Percentiles rank a stretch among this genome's conserved stretches.
phyloP scores from a whole-genome alignment of 441 rosid species.

The California macrophylla region DNA sequence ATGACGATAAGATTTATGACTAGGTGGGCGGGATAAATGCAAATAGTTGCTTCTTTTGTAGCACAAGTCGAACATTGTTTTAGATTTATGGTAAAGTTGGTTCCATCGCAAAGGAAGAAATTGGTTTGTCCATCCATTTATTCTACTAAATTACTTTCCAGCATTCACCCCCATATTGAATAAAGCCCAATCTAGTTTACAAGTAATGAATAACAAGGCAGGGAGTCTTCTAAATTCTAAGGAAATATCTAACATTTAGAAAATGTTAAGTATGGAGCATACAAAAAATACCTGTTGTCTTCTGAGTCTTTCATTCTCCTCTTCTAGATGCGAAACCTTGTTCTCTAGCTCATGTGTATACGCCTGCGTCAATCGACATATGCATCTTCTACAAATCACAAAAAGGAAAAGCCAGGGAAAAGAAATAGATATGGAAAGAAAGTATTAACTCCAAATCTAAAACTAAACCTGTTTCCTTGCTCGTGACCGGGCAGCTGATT shows the following conservation, averaged over 20 bases:
- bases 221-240: too few relatives aligned
- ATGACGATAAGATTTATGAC: background rate
- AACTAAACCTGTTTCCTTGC: conserved; percentile 23
- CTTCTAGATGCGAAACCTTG: conserved; percentile 22
- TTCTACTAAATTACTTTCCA: too few relatives aligned
- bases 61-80: too few relatives aligned
- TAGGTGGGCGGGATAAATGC: too few relatives aligned
- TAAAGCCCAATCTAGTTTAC: background rate
- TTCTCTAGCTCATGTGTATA: conserved; percentile 26
- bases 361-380: conserved; percentile 13
- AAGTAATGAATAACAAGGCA: background rate
- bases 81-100: too few relatives aligned
- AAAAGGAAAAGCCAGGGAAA: background rate
- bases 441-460: background rate
- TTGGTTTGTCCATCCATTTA: too few relatives aligned
- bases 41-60: too few relatives aligned
- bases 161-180: background rate
- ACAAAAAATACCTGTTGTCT: conserved; percentile 18
- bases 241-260: background rate
- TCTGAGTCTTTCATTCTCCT: conserved; percentile 20
- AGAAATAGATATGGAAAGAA: background rate
- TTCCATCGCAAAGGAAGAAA: too few relatives aligned
- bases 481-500: conserved; percentile 27
- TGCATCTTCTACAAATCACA: background rate
- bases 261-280: background rate